Evolutionary conservation across 208 protist genomes (phyloP).

Genomic region (Leishmania turanica): DNA sequence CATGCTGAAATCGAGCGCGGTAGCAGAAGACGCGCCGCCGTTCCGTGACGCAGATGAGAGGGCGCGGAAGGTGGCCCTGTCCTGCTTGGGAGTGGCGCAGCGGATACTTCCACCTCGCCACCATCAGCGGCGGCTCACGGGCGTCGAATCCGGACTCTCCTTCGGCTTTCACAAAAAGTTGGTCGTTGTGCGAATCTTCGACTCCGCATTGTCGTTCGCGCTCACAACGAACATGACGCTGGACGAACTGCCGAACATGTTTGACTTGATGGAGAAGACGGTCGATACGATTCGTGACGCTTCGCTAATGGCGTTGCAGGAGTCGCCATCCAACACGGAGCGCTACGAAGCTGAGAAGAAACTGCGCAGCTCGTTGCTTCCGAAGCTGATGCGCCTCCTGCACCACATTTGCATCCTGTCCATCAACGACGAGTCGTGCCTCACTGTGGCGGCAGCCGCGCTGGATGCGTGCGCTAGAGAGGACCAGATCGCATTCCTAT

Average conservation of each 20-base stretch:
- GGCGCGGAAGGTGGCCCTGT: neutral
- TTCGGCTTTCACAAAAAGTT: neutral
- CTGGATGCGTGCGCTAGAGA: conserved; percentile 8
- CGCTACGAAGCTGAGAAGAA: conserved; percentile 5
- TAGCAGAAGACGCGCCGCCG: neutral
- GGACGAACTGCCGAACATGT: conserved; percentile 1
- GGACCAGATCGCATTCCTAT: conserved; percentile 1
- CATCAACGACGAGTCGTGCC: neutral
- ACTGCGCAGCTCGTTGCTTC: neutral
- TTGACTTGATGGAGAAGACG: neutral
- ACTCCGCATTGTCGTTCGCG: neutral
- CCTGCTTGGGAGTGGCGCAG: neutral
- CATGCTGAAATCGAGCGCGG: neutral
- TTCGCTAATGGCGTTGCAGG: neutral
- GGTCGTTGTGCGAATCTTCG: neutral
- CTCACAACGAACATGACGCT: conserved; percentile 4
- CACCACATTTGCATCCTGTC: conserved; percentile 4
- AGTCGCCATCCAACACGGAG: neutral
- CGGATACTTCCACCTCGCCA: neutral
- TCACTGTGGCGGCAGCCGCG: neutral
- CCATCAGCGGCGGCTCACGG: neutral
- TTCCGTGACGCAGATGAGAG: neutral
- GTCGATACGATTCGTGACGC: neutral
- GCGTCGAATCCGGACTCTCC: neutral
- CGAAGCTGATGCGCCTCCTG: conserved; percentile 1